phyloP scores from a whole-genome alignment of 495 filamentous ascomycete genomes.

The Neurospora tetrasperma region DNA sequence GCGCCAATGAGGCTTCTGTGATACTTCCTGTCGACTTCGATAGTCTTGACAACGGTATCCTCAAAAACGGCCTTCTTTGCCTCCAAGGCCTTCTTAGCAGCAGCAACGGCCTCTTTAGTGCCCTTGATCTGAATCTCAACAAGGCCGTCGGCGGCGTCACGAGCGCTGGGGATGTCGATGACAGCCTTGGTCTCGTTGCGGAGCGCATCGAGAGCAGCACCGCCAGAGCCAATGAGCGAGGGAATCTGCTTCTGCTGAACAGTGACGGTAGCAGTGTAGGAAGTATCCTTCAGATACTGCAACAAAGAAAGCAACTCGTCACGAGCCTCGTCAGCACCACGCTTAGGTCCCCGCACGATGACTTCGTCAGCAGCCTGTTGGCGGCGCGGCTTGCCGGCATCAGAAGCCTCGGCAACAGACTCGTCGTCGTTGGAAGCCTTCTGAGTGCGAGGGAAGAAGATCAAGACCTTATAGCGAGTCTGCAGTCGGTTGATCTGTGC shows the following conservation, averaged over 20 bases:
- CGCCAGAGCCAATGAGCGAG: slow-evolving; percentile 79
- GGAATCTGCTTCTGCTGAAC: slow-evolving; percentile 83
- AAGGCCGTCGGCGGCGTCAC: slow-evolving; percentile 48
- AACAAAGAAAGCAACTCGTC: slow-evolving; percentile 79
- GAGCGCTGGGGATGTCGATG: slow-evolving; percentile 74
- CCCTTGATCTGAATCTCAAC: slow-evolving; percentile 86
- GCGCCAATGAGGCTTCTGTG: slow-evolving; percentile 84
- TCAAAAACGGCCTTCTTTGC: slow-evolving; percentile 79
- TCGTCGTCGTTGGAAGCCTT: slow-evolving; percentile 54
- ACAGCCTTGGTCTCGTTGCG: slow-evolving; percentile 70
- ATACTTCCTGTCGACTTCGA: slow-evolving; percentile 81
- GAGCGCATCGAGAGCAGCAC: slow-evolving; percentile 81
- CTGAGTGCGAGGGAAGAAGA: slow-evolving; percentile 81
- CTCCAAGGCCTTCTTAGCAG: slow-evolving; percentile 78
- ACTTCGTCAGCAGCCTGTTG: slow-evolving; percentile 85
- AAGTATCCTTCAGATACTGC: slow-evolving; percentile 81
- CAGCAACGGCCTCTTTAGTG: slow-evolving; percentile 77
- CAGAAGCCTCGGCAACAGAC: slow-evolving; percentile 59
- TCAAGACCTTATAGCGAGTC: slow-evolving; percentile 79
- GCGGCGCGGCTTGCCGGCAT: slow-evolving; percentile 55
- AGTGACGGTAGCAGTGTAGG: slow-evolving; percentile 62
- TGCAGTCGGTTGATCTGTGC: slow-evolving; percentile 87
- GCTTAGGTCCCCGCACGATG: slow-evolving; percentile 77
- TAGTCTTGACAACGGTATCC: slow-evolving; percentile 67
- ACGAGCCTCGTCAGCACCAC: slow-evolving; percentile 80